These are phyloP conservation scores for Phaffia rhodozyma DNA, from an alignment of 1,284 basidiomycete genomes.

Conservation along the genomic window DNA sequence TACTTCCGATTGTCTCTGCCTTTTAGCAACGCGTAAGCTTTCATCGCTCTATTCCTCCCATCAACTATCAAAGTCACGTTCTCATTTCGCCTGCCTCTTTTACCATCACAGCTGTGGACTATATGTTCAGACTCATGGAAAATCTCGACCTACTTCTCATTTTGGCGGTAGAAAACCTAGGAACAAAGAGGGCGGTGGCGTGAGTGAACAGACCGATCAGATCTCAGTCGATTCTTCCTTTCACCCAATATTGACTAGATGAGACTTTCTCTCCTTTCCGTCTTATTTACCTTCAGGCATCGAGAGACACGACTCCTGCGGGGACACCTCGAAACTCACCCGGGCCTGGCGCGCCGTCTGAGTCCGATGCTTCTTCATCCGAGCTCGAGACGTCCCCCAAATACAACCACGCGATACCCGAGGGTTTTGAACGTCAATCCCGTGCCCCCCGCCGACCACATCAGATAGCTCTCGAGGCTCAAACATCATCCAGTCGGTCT, in stretches of 20 bases:
- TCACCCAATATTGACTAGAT: neutral
- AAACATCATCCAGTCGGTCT: no score
- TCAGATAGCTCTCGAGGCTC: no score
- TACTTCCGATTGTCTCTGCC: neutral
- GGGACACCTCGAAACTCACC: constrained; percentile 10
- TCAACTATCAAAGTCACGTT: neutral
- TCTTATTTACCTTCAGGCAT: neutral
- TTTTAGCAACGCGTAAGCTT: constrained; percentile 14
- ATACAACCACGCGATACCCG: neutral
- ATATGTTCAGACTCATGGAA: constrained; percentile 16
- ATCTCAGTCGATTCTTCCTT: neutral
- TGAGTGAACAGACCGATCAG: neutral
- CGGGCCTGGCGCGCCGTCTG: neutral
- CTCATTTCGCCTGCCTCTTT: neutral
- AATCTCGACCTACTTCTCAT: constrained; percentile 12
- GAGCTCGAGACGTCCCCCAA: constrained; percentile 9
- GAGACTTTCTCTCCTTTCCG: neutral
- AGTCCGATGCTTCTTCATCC: neutral
- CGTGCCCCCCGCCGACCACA: neutral
- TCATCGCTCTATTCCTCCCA: neutral
- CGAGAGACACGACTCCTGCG: constrained; percentile 12
- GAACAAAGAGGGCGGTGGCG: constrained; percentile 10
- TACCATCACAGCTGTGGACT: constrained; percentile 1
- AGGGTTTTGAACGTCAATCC: constrained; percentile 3
- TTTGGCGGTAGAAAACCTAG: constrained; percentile 9